Evolutionary conservation across 2,329 filamentous ascomycete genomes (phyloP).

Genomic region (Fusarium metavorans): DNA sequence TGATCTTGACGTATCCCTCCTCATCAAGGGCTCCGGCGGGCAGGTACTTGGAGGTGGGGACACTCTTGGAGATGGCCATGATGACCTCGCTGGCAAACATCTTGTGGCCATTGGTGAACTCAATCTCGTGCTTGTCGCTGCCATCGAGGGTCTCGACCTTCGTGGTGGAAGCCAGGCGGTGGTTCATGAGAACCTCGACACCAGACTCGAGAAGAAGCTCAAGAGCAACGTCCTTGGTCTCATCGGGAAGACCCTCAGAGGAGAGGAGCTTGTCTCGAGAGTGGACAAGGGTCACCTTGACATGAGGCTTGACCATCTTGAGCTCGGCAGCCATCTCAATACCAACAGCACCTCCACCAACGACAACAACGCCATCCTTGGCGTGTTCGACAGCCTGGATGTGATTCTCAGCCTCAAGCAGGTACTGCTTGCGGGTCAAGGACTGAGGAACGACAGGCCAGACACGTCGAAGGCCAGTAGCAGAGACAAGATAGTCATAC

Average conservation of each 20-base stretch:
- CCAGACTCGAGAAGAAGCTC: conserved; percentile 70
- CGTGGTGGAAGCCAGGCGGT: conserved; percentile 65
- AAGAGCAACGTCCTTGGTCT: conserved; percentile 73
- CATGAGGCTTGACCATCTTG: conserved; percentile 73
- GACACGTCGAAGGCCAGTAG: conserved; percentile 75
- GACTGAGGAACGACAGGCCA: conserved; percentile 82
- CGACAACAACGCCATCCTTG: conserved; percentile 72
- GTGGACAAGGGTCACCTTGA: conserved; percentile 80
- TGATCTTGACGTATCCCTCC: conserved; percentile 75
- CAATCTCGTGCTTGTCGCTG: conserved; percentile 59
- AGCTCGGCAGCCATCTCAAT: conserved; percentile 86
- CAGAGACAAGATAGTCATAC: conserved; percentile 83
- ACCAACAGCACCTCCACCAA: conserved; percentile 84
- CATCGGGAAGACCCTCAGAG: conserved; percentile 77
- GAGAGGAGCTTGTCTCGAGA: conserved; percentile 78
- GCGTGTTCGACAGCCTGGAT: conserved; percentile 66
- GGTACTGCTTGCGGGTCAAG: conserved; percentile 70
- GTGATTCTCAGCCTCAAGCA: conserved; percentile 71
- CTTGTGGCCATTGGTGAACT: conserved; percentile 69
- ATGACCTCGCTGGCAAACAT: conserved; percentile 75
- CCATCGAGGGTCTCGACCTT: conserved; percentile 60
- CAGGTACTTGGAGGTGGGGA: conserved; percentile 73
- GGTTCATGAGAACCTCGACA: conserved; percentile 73
- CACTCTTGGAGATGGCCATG: conserved; percentile 74
- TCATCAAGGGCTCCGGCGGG: conserved; percentile 69